Evolutionary conservation across 1,284 basidiomycete species (phyloP).

Genomic region (Lentinula novae-zelandiae): DNA sequence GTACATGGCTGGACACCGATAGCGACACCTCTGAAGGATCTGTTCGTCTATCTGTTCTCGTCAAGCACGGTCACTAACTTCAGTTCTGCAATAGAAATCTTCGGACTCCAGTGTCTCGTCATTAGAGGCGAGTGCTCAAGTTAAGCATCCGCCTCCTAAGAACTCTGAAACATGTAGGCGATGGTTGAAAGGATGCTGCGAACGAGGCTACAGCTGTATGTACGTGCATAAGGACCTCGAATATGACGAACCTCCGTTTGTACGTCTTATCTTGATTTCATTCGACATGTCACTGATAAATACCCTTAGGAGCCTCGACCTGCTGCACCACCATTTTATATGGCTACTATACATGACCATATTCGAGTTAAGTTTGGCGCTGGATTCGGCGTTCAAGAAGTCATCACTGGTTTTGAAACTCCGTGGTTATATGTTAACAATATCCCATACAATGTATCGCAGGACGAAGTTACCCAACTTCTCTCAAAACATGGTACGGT

Average conservation of each 20-base stretch:
- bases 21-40: not conserved
- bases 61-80: not conserved
- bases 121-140: not conserved
- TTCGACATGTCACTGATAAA: not conserved
- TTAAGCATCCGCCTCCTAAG: constrained; percentile 10
- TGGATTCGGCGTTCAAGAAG: constrained; percentile 38
- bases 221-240: constrained; percentile 30
- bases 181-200: constrained; percentile 12
- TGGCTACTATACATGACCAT: constrained; percentile 34
- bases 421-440: constrained; percentile 38
- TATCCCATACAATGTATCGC: constrained; percentile 27
- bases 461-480: constrained; percentile 23
- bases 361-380: constrained; percentile 34
- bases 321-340: not conserved
- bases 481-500: constrained; percentile 45
- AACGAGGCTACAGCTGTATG: constrained; percentile 23
- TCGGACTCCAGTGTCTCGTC: not conserved
- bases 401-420: constrained; percentile 47
- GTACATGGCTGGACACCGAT: not conserved
- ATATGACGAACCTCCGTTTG: constrained; percentile 23
- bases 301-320: not conserved
- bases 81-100: not conserved
- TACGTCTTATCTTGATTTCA: constrained; percentile 2
- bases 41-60: not conserved
- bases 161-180: constrained; percentile 20